These are phyloP conservation scores for Metschnikowia hibisci DNA, from an alignment of 805 yeast species.

Conservation along the genomic window DNA sequence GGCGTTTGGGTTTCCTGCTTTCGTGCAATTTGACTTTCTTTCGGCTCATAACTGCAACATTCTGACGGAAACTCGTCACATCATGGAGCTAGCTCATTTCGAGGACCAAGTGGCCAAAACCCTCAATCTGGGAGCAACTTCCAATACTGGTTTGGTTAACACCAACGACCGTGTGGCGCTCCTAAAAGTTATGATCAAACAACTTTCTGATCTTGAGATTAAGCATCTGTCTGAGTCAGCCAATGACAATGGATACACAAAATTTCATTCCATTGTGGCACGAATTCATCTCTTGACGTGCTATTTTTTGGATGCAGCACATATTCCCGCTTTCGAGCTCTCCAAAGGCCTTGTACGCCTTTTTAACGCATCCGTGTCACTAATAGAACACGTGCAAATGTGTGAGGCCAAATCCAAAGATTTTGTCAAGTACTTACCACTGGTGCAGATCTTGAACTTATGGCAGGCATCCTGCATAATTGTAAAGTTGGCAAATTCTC, in stretches of 20 bases:
- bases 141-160: conserved; percentile 61
- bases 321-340: conserved; percentile 54
- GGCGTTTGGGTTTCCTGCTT: conserved; percentile 92
- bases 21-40: conserved; percentile 73
- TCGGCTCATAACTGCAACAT: conserved; percentile 44
- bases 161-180: conserved; percentile 72
- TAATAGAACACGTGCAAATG: conserved; percentile 61
- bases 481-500: conserved; percentile 73
- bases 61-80: conserved; percentile 61
- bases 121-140: conserved; percentile 64
- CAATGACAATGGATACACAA: conserved; percentile 61
- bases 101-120: conserved; percentile 83
- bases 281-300: conserved; percentile 81
- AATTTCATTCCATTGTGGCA: conserved; percentile 65
- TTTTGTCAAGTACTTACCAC: conserved; percentile 77
- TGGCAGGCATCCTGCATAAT: conserved; percentile 93
- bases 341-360: conserved; percentile 71
- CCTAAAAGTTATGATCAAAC: conserved; percentile 62
- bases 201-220: conserved; percentile 73
- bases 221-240: conserved; percentile 38
- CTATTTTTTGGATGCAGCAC: conserved; percentile 65
- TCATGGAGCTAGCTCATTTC: conserved; percentile 79
- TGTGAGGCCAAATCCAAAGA: conserved; percentile 57
- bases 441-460: conserved; percentile 71
- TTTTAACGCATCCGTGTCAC: conserved; percentile 73